Base-by-base conservation (phyloP, 306 rosid species). In the Vachellia collinsii region DNA sequence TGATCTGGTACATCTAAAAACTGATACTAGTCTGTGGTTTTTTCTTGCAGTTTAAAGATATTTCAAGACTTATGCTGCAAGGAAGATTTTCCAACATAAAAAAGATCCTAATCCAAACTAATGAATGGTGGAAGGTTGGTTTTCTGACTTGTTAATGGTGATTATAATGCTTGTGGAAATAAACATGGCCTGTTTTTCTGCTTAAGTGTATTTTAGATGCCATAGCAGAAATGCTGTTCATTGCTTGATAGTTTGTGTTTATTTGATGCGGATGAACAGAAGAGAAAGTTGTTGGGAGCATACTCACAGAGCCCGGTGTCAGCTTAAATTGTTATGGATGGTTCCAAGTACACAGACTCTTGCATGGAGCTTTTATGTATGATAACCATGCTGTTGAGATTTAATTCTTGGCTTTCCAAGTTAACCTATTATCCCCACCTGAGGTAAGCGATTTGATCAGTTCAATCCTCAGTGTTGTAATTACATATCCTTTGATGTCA, bases 21-120 rank as follows among this genome's bases (percentile, higher is more conserved):
- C 9, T 37, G 34, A n/a, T 10, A 38, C 65, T 72, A 1, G 78
- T 76, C 61, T 58, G 75, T 81, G 36, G 70, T 79, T 79, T 61
- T 75, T 70, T 80, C 78, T 79, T 89, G 86, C 80, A 93, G 97
- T 70, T 84, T 93, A 48, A 80, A 79, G 78, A 83, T 80, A 84
- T 91, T 93, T 89, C 86, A 84, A 81, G 94, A 89, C 77, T 84
- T 88, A 23, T 86, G 88, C 82, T 78, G 41, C 29, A 74, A 75
- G 54, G 86, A 78, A 76, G 81, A 75, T 68, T 75, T 80, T 47
- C 29, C 23, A 7, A 22, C 36, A 63, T 61, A 71, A 59, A 34
- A 61, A 51, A 12, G 68, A 81, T 73, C 76, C 47, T 70, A 48
- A 79, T 43, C 43, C 48, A 53, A 76, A 73, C 63, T 77, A 71